Conservation (phyloP, 176 grass and related monocot genomes). For the Puya raimondii region DNA sequence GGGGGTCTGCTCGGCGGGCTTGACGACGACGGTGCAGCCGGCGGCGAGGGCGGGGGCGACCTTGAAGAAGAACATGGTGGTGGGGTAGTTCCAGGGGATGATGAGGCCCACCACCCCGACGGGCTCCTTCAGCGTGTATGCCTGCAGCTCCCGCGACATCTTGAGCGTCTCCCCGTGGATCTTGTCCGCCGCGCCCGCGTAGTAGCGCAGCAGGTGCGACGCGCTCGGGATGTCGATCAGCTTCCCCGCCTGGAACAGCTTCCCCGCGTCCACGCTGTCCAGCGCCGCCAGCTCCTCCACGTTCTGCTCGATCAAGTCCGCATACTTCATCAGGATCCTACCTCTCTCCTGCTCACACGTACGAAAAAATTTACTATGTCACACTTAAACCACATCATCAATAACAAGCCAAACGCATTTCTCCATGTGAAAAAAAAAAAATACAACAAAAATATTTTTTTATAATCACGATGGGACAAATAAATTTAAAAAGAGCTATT, state of each 20-base stretch:
- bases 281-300: constrained; percentile 64
- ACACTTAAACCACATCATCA: too few relatives aligned
- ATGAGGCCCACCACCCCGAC: constrained; percentile 68
- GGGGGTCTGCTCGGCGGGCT: constrained; percentile 88
- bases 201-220: constrained; percentile 61
- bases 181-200: constrained; percentile 90
- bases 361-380: too few relatives aligned
- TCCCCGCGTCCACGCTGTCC: constrained; percentile 59
- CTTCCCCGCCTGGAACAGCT: constrained; percentile 60
- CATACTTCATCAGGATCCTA: constrained; percentile 54
- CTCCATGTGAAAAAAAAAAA: too few relatives aligned
- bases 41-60: constrained; percentile 65
- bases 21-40: constrained; percentile 76
- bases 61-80: constrained; percentile 81
- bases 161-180: constrained; percentile 72
- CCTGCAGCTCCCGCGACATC: constrained; percentile 47
- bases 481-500: too few relatives aligned
- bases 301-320: constrained; percentile 63
- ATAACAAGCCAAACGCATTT: too few relatives aligned
- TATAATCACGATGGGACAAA: too few relatives aligned
- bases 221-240: constrained; percentile 39
- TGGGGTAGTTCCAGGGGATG: constrained; percentile 87
- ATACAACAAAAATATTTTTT: too few relatives aligned
- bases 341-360: constrained; percentile 52
- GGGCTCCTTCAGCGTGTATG: constrained; percentile 77